These are phyloP conservation scores for Chloromonas sp. DNA, from an alignment of 163 green algal genomes.

Conservation along the genomic window DNA sequence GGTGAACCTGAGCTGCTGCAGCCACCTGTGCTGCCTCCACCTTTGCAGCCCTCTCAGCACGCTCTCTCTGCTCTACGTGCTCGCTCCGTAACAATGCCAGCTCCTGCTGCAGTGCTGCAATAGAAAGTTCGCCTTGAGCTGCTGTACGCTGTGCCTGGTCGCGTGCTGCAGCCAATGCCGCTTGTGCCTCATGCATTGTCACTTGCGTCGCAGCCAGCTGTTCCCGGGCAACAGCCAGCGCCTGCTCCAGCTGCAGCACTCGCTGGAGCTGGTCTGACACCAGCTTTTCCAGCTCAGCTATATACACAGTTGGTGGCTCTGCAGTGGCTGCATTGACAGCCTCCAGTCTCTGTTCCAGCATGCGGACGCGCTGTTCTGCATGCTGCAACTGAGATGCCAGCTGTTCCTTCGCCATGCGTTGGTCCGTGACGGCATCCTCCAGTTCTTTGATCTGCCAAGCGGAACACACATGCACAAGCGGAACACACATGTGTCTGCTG, in stretches of 20 bases:
- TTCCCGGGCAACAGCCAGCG: conserved; percentile 11
- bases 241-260: conserved; percentile 23
- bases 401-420: conserved; percentile 10
- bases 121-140: neutral
- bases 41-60: conserved; percentile 37
- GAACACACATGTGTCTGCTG: too few relatives aligned
- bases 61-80: conserved; percentile 37
- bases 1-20: neutral
- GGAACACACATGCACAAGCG: too few relatives aligned
- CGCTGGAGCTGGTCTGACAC: conserved; percentile 15
- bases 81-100: conserved; percentile 6
- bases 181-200: neutral
- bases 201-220: neutral
- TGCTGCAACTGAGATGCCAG: conserved; percentile 21
- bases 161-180: conserved; percentile 11
- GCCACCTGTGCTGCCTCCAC: neutral
- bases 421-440: conserved; percentile 27
- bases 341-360: too few relatives aligned
- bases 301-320: neutral
- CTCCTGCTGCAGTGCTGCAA: conserved; percentile 2
- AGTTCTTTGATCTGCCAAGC: conserved; percentile 43
- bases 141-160: conserved; percentile 2
- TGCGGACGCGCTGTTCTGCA: neutral
- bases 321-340: neutral
- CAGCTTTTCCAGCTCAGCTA: conserved; percentile 8